Conservation (phyloP, 805 yeast species). For the Naumovozyma baii region DNA sequence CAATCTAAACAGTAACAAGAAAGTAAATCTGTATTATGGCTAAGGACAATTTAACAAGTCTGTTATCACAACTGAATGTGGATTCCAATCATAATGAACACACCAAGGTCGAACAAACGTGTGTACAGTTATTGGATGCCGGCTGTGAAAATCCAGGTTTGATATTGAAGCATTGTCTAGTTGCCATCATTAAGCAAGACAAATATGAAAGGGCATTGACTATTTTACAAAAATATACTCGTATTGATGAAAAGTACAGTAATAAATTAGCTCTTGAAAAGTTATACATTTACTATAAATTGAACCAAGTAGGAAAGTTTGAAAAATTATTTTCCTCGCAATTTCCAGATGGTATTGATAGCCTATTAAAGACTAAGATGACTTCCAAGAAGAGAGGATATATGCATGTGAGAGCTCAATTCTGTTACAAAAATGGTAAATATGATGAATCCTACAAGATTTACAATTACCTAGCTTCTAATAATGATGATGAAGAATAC, state of each 20-base stretch:
- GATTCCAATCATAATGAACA: slow-evolving; percentile 24
- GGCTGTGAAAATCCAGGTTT: slow-evolving; percentile 15
- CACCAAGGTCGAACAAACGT: slow-evolving; percentile 20
- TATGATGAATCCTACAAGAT: slow-evolving; percentile 40
- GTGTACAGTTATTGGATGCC: slow-evolving; percentile 16
- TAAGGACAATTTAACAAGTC: slow-evolving; percentile 15
- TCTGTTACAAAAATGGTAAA: slow-evolving; percentile 42
- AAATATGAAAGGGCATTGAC: slow-evolving; percentile 45
- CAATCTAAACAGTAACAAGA: no score
- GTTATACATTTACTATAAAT: slow-evolving; percentile 55
- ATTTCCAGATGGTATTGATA: slow-evolving; percentile 6
- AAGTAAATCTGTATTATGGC: slow-evolving; percentile 11
- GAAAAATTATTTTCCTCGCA: slow-evolving; percentile 17
- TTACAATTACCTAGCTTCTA: slow-evolving; percentile 38
- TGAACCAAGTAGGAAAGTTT: slow-evolving; percentile 31
- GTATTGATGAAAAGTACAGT: slow-evolving; percentile 30
- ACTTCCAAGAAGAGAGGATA: slow-evolving; percentile 30
- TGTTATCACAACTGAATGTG: slow-evolving; percentile 23
- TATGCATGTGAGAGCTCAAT: slow-evolving; percentile 44
- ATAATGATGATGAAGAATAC: slow-evolving; percentile 28
- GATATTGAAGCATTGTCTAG: slow-evolving; percentile 38
- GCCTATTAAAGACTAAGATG: slow-evolving; percentile 2
- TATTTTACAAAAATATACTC: slow-evolving; percentile 32
- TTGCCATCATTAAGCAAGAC: slow-evolving; percentile 57
- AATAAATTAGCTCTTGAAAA: slow-evolving; percentile 40